Evolutionary conservation across 1,284 basidiomycete species (phyloP).

Genomic region (Apiotrichum mycotoxinovorans): DNA sequence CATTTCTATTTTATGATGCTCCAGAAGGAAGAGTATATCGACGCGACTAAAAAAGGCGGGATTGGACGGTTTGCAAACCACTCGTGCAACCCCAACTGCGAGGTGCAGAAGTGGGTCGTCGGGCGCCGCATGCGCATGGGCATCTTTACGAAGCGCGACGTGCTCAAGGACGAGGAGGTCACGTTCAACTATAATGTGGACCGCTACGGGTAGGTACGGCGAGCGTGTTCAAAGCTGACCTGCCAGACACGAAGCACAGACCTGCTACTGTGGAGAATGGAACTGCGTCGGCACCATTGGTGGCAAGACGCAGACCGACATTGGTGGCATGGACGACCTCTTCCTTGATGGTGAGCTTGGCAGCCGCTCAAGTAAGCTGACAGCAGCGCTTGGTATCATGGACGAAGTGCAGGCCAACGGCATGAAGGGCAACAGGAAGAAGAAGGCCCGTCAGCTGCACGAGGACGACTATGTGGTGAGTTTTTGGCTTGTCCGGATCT

Average conservation of each 20-base stretch:
- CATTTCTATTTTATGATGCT: constrained; percentile 99
- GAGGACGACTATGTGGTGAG: constrained; percentile 79
- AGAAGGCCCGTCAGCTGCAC: constrained; percentile 86
- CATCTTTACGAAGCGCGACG: constrained; percentile 86
- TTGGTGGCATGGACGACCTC: constrained; percentile 87
- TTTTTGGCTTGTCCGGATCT: constrained; percentile 16
- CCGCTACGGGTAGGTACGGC: constrained; percentile 77
- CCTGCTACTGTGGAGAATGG: constrained; percentile 91
- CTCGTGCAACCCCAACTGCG: constrained; percentile 96
- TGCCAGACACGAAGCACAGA: constrained; percentile 84
- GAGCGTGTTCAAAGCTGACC: constrained; percentile 11
- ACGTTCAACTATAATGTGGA: constrained; percentile 99
- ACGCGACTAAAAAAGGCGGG: constrained; percentile 95
- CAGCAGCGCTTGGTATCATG: constrained; percentile 85
- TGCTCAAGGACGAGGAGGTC: constrained; percentile 82
- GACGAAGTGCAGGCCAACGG: constrained; percentile 76
- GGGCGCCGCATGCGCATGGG: constrained; percentile 92
- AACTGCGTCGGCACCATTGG: constrained; percentile 96
- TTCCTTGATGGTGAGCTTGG: constrained; percentile 75
- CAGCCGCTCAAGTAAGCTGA: background rate
- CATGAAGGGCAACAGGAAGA: constrained; percentile 84
- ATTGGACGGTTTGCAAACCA: constrained; percentile 98
- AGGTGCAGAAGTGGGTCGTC: constrained; percentile 98
- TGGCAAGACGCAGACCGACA: constrained; percentile 97
- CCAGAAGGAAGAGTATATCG: constrained; percentile 98